Base-by-base conservation (phyloP, 1,139 yeast genomes). In the Sporopachydermia cereana region DNA sequence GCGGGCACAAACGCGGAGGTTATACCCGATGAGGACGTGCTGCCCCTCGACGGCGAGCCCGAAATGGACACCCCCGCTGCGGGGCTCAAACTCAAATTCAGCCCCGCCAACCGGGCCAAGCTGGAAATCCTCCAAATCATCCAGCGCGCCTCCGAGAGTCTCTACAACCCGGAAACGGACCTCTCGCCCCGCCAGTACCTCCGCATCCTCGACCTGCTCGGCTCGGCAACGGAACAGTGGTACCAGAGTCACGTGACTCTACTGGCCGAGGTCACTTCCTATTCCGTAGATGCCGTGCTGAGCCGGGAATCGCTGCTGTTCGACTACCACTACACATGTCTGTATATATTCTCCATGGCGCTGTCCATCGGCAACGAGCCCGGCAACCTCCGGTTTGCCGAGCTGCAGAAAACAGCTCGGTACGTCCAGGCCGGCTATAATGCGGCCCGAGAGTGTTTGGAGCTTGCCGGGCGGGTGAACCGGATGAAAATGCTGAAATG, bases 311-410 rank as follows among this genome's bases (percentile, higher is more conserved):
- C 88, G 2, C 66, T 86, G 48, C 73, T 84, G 36, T 78, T 88
- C 58, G 96, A 88, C 56, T 88, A 74, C 61, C 79, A 84, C 58
- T 89, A 89, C 60, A 80, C 93, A 16, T 82, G 84, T 51, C 63
- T 89, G 34, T 89, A 86, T 60, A 78, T 86, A 36, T 88, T 79
- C 59, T 85, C 96, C 1, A 64, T 88, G 46, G 95, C 96, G 0
- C 66, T 89, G 31, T 74, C 74, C 54, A 76, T 73, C 51, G 39
- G 44, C 44, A 52, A 62, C 56, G 45, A 48, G 51, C 43, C 57
- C 51, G 41, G 47, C 55, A 3, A 52, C 52, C n/a, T 34, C 12
- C 39, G 39, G 50, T 62, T 84, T 25, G 85, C 80, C 54, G 93
- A 84, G 56, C 72, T 84, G 34, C 72, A 86, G 1, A 78, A 76